These are phyloP conservation scores for Clitopilus passeckerianus DNA, from an alignment of 768 basidiomycete species.

Conservation along the genomic window DNA sequence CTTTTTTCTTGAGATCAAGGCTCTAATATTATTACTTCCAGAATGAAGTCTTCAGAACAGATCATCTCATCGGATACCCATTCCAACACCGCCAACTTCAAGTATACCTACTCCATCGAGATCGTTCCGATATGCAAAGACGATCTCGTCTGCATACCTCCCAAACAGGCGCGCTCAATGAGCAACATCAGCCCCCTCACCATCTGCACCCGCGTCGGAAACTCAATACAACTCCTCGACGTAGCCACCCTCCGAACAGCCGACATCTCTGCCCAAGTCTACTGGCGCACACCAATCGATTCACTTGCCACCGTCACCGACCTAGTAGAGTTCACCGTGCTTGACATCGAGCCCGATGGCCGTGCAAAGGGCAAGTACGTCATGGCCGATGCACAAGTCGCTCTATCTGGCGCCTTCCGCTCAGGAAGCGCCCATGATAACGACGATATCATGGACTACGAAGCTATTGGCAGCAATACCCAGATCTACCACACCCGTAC, in stretches of 20 bases:
- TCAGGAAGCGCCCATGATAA: conserved; percentile 40
- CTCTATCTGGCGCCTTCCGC: conserved; percentile 74
- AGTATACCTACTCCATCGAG: conserved; percentile 96
- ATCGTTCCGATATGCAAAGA: conserved; percentile 98
- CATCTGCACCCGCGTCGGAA: conserved; percentile 88
- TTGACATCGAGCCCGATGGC: conserved; percentile 86
- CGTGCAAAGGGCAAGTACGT: conserved; percentile 70
- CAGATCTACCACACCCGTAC: conserved; percentile 95
- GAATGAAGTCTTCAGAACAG: conserved; percentile 92
- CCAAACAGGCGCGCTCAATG: conserved; percentile 74
- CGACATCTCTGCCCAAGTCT: conserved; percentile 74
- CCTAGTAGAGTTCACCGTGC: conserved; percentile 90
- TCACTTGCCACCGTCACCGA: conserved; percentile 78
- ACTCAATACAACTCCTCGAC: conserved; percentile 87
- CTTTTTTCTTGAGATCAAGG: conserved; percentile 3
- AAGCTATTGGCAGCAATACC: conserved; percentile 51
- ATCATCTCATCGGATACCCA: conserved; percentile 91
- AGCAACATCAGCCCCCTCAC: conserved; percentile 88
- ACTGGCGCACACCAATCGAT: conserved; percentile 92
- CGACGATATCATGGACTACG: conserved; percentile 55
- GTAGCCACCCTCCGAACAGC: conserved; percentile 78
- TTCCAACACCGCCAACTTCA: conserved; percentile 90
- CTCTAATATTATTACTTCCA: conserved; percentile 17
- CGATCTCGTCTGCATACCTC: conserved; percentile 88
- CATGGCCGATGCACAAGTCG: conserved; percentile 81